Conservation (phyloP, 192 early-diverging fungal species). For the Backusella circina region DNA sequence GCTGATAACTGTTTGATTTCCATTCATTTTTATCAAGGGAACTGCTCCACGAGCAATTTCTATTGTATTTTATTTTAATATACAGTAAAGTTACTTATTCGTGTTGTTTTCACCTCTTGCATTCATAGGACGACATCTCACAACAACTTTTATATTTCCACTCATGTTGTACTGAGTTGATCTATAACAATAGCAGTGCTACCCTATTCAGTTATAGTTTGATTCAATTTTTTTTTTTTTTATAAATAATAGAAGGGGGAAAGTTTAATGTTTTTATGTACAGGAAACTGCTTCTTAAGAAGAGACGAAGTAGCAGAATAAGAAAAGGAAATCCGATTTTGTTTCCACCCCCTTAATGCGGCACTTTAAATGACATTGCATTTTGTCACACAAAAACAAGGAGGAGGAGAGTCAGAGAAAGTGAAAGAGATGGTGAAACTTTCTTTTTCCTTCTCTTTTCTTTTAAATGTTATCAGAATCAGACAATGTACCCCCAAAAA, state of each 20-base stretch:
- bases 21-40: conserved; percentile 68
- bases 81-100: not conserved
- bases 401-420: not conserved
- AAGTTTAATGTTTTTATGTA: not conserved
- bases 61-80: conserved; percentile 19
- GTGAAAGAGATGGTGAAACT: not conserved
- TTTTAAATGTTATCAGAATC: not conserved
- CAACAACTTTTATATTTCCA: conserved; percentile 68
- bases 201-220: not conserved
- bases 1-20: conserved; percentile 63
- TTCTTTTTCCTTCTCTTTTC: conserved; percentile 9
- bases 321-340: not conserved
- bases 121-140: conserved; percentile 78
- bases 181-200: not conserved
- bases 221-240: not conserved
- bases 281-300: not conserved
- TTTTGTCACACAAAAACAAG: not conserved
- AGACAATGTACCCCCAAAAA: conserved; percentile 46
- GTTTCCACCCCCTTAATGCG: not conserved
- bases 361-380: not conserved
- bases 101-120: conserved; percentile 45
- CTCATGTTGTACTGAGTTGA: conserved; percentile 5
- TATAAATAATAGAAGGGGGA: not conserved
- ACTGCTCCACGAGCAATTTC: conserved; percentile 60
- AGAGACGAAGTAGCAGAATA: not conserved